Base-by-base conservation (phyloP, 2,329 filamentous ascomycete genomes). In the Beauveria sp. region DNA sequence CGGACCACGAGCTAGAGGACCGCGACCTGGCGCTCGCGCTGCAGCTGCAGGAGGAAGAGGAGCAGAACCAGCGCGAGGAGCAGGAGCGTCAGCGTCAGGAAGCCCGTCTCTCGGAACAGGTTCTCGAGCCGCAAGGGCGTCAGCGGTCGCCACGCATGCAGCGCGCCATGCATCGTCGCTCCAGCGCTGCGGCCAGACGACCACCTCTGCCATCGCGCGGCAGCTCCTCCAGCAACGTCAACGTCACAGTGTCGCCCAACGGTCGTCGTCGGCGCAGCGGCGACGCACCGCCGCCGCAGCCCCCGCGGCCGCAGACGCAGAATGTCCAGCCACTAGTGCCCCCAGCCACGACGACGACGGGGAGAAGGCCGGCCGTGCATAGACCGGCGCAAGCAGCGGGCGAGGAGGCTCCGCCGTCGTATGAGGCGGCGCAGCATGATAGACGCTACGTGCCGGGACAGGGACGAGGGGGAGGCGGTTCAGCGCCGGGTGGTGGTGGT, bases 21-120 rank as follows among this genome's bases (percentile, higher is more conserved):
- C 86, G 93, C 63, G 90, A 95, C 63, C 76, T 97, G 34, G 95
- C 95, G 0, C 81, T 98, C 3, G 93, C 93, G 0, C 79, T 99
- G 7, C 95, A 98, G 70, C 82, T 97, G 1, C 93, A 98, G 71
- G 95, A 98, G 69, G 92, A 96, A 71, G 93, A 98, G 72, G 91
- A 97, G 65, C 87, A 91, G 68, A 83, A 86, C 16, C 85, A 92
- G 65, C 82, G 84, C n/a, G 81, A 85, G 55, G 81, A 86, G 54
- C 81, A 86, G 62, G 84, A 83, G 10, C 82, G 86, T 1, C 81
- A 87, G 8, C 78, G 80, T 12, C 79, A 85, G n/a, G 87, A 92
- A 71, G 86, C 85, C 60, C 77, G 85, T 62, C 78, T 90, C 1
- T 89, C 86, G 0, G 86, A 89, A 68, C 85, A 86, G 64, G 89